Base-by-base conservation (phyloP, 2,329 filamentous ascomycete species). In the Alternaria sp. region DNA sequence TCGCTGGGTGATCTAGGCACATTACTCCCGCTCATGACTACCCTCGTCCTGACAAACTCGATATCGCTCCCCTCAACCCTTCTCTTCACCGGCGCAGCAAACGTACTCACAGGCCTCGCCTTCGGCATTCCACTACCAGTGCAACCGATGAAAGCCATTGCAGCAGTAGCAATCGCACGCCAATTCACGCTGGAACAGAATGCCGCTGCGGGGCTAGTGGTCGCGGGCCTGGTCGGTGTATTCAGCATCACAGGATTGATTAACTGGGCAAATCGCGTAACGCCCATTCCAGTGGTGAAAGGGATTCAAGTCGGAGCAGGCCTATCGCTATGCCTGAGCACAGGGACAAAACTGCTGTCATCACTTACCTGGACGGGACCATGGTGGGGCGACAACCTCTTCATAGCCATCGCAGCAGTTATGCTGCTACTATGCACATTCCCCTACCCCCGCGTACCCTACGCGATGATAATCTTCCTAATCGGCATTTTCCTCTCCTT, bases 241-340 rank as follows among this genome's bases (percentile, higher is more conserved):
- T 89, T 97, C 77, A 94, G 91, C 73, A 76, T 89, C 5, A 96
- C 93, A 0, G 93, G 95, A 1, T 81, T 96, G n/a, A 83, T 97
- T 30, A 85, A 85, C 61, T 91, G 89, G 85, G 89, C 93, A 55
- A 90, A 91, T 9, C 81, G 84, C n/a, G 84, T 89, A 13, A 91
- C 96, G 9, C 95, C 95, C 0, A 88, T 94, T 13, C 92, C 94
- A 0, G 91, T 98, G 0, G 90, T 98, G 57, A 97, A 97, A 77
- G 95, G 95, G 28, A 97, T 98, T 68, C 96, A 98, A 80, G 88
- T 97, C 51, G 95, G 95, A 40, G 95, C 95, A 5, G 95, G 95
- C 2, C 83, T 98, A 51, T 93, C 91, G 15, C 86, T 98, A 15
- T 87, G 93, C 57, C 86, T 97, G 61, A 91, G 92, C 12, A 92